phyloP scores from a whole-genome alignment of 441 rosid species.

The Geranium incanum region DNA sequence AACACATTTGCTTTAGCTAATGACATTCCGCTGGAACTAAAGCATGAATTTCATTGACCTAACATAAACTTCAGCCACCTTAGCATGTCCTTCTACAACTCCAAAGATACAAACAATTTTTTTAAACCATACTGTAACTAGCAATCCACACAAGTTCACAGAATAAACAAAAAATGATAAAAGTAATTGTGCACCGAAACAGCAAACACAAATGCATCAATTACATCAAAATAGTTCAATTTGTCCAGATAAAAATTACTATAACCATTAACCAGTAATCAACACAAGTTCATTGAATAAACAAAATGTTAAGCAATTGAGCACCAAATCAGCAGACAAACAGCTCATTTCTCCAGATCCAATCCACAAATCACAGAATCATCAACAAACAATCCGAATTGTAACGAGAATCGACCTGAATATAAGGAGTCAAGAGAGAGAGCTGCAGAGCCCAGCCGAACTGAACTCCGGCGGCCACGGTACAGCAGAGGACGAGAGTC shows the following conservation, averaged over 20 bases:
- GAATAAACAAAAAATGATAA: too few relatives aligned
- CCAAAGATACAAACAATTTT: not conserved
- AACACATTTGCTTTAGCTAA: not conserved
- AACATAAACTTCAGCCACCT: not conserved
- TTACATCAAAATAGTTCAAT: too few relatives aligned
- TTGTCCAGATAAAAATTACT: too few relatives aligned
- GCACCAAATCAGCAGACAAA: not conserved
- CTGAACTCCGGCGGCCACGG: conserved; percentile 85
- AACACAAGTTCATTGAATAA: not conserved
- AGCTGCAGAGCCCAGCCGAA: conserved; percentile 96
- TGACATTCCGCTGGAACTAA: not conserved
- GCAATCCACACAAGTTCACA: too few relatives aligned
- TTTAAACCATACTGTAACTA: not conserved
- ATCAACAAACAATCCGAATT: not conserved
- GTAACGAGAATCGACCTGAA: conserved; percentile 40
- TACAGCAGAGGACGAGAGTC: conserved; percentile 65
- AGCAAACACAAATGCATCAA: too few relatives aligned
- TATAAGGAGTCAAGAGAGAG: conserved; percentile 80
- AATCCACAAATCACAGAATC: not conserved
- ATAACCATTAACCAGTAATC: not conserved
- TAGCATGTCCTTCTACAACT: not conserved
- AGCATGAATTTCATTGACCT: not conserved
- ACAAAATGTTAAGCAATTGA: not conserved
- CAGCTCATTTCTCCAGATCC: conserved; percentile 4
- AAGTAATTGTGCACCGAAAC: too few relatives aligned